Evolutionary conservation across 495 filamentous ascomycete species (phyloP).

Genomic region (Monascus purpureus): DNA sequence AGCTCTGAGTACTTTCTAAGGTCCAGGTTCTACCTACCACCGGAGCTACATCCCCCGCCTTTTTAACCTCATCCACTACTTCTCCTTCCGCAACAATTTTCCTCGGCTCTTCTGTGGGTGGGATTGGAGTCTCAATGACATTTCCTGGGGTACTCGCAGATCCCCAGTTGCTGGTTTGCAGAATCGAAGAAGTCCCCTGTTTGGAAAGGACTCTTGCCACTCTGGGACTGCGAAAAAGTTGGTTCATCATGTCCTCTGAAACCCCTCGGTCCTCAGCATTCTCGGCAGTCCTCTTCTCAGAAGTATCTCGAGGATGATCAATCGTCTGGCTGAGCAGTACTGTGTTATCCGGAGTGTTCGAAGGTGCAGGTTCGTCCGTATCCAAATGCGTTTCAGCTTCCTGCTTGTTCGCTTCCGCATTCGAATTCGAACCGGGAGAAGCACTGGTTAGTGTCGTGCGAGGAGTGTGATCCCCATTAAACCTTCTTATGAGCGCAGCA

Average conservation of each 20-base stretch:
- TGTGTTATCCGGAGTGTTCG: no score
- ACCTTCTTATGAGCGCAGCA: conserved; percentile 39
- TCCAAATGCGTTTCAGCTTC: no score
- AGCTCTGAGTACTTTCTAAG: conserved; percentile 1
- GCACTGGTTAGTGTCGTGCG: conserved; percentile 2
- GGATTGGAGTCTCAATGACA: background rate
- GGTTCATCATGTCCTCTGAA: conserved; percentile 43
- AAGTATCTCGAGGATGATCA: no score
- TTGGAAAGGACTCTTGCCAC: conserved; percentile 41
- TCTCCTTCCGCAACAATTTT: conserved; percentile 4
- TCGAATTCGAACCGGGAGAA: background rate
- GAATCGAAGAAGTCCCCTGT: conserved; percentile 8
- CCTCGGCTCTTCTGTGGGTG: background rate
- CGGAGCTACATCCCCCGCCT: conserved; percentile 14
- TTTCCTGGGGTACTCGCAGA: background rate
- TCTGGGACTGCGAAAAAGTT: conserved; percentile 45
- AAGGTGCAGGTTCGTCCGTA: no score
- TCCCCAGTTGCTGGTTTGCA: background rate
- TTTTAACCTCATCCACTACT: conserved; percentile 8
- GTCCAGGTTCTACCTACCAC: no score
- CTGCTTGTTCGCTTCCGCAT: background rate
- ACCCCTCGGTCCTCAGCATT: conserved; percentile 23
- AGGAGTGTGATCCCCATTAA: conserved; percentile 31
- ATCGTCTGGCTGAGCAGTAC: no score
- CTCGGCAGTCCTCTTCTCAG: conserved; percentile 5